A percentile compares a stretch with the other conserved stretches of the same genome.
Evolutionary conservation across 371 early-diverging fungal genomes (phyloP).

Genomic region (Ordospora colligata): DNA sequence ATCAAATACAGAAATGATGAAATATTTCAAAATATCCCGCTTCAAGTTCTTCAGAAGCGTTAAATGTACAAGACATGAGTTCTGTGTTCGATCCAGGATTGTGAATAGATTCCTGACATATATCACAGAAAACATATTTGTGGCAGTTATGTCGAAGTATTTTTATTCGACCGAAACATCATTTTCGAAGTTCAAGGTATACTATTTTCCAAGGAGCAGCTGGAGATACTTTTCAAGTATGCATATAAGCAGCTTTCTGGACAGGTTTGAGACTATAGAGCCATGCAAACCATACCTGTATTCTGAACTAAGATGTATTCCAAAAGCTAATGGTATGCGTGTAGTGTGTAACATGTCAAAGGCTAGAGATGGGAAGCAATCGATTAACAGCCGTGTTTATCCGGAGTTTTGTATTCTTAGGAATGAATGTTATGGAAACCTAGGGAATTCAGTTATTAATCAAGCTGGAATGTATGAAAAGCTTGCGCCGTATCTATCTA

Average conservation of each 20-base stretch:
- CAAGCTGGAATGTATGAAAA: constrained; percentile 27
- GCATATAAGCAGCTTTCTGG: constrained; percentile 14
- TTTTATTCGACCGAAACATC: constrained; percentile 44
- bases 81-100: neutral
- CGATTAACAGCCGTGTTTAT: constrained; percentile 5
- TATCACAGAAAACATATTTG: constrained; percentile 38
- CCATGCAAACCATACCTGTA: neutral
- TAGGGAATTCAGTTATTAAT: constrained; percentile 16
- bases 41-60: constrained; percentile 9
- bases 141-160: constrained; percentile 37
- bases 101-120: constrained; percentile 20
- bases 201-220: constrained; percentile 28
- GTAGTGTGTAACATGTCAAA: constrained; percentile 37
- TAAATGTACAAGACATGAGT: constrained; percentile 12
- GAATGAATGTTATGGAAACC: neutral
- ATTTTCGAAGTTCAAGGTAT: constrained; percentile 23
- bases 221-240: constrained; percentile 22
- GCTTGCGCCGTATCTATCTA: constrained; percentile 2
- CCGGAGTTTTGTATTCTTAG: constrained; percentile 12
- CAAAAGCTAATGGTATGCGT: constrained; percentile 42
- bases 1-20: constrained; percentile 26
- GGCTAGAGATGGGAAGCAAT: neutral
- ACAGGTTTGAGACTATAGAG: neutral
- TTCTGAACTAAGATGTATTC: constrained; percentile 43
- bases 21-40: constrained; percentile 33